phyloP scores from a whole-genome alignment of 306 rosid species.

The Vicia sativa region DNA sequence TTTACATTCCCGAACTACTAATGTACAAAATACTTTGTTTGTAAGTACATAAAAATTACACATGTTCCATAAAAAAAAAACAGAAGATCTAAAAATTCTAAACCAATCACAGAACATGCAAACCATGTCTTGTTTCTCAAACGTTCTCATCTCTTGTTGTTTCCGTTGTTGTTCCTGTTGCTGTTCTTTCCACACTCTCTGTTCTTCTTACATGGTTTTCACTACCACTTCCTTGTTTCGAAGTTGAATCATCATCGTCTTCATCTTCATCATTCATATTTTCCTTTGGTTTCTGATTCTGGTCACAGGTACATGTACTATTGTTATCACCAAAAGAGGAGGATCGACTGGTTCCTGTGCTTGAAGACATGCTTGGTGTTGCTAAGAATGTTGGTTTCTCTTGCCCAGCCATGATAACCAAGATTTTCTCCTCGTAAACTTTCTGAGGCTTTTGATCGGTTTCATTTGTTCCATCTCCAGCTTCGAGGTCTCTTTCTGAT shows the following conservation, averaged over 20 bases:
- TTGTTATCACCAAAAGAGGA: slow-evolving; percentile 66
- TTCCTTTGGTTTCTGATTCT: slow-evolving; percentile 46
- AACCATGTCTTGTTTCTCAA: slow-evolving; percentile 28
- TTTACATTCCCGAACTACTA: slow-evolving; percentile 66
- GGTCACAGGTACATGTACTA: slow-evolving; percentile 51
- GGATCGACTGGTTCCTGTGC: slow-evolving; percentile 42
- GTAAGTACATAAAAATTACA: not conserved
- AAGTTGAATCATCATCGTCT: not conserved
- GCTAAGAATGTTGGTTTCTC: slow-evolving; percentile 87
- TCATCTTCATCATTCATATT: not conserved
- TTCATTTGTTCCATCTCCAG: slow-evolving; percentile 50
- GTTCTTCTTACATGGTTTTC: slow-evolving; percentile 18
- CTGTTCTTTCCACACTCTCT: slow-evolving; percentile 23
- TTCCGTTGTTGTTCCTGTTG: slow-evolving; percentile 30
- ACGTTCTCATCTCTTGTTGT: slow-evolving; percentile 50
- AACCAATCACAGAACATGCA: slow-evolving; percentile 38
- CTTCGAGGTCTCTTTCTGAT: slow-evolving; percentile 59
- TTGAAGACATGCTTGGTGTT: slow-evolving; percentile 66
- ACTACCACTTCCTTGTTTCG: slow-evolving; percentile 31
- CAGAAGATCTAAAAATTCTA: not conserved
- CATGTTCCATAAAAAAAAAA: not conserved
- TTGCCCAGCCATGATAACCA: slow-evolving; percentile 97
- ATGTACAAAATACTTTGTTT: slow-evolving; percentile 21
- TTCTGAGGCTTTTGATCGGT: slow-evolving; percentile 48
- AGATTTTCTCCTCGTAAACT: slow-evolving; percentile 74